Percentiles rank a stretch among this genome's conserved stretches.
Evolutionary conservation across 2,329 filamentous ascomycete species (phyloP).

Genomic region (Exserohilum turcica): DNA sequence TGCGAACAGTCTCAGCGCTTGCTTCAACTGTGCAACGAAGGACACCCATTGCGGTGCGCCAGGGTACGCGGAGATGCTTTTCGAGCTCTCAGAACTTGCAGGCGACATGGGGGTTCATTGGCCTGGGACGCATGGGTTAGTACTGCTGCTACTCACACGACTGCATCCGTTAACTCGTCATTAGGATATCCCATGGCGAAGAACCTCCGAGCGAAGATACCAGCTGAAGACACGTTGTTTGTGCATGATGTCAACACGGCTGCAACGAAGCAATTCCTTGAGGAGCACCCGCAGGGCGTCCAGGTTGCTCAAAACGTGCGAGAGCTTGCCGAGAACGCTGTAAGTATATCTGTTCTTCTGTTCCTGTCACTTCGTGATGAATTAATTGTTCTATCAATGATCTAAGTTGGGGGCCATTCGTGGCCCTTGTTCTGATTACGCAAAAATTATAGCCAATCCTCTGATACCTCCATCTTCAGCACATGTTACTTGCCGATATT

Average conservation of each 20-base stretch:
- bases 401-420: constrained; percentile 72
- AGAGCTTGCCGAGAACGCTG: constrained; percentile 69
- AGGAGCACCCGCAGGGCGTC: constrained; percentile 60
- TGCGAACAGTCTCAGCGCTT: constrained; percentile 38
- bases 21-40: constrained; percentile 36
- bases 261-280: constrained; percentile 61
- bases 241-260: constrained; percentile 69
- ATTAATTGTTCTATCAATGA: constrained; percentile 63
- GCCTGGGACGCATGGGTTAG: constrained; percentile 58
- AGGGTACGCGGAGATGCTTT: constrained; percentile 48
- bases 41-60: constrained; percentile 20
- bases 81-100: constrained; percentile 50
- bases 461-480: constrained; percentile 55
- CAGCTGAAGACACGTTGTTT: constrained; percentile 64
- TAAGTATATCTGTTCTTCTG: constrained; percentile 51
- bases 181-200: constrained; percentile 74
- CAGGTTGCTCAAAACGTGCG: constrained; percentile 62
- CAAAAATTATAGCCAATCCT: constrained; percentile 73
- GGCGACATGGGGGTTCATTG: constrained; percentile 57
- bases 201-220: constrained; percentile 70
- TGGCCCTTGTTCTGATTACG: constrained; percentile 66
- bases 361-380: constrained; percentile 55
- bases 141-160: constrained; percentile 29
- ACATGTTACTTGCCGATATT: constrained; percentile 5
- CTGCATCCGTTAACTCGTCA: constrained; percentile 18